phyloP scores from a whole-genome alignment of 2,329 filamentous ascomycete species.

The Arthrobotrys iridis region DNA sequence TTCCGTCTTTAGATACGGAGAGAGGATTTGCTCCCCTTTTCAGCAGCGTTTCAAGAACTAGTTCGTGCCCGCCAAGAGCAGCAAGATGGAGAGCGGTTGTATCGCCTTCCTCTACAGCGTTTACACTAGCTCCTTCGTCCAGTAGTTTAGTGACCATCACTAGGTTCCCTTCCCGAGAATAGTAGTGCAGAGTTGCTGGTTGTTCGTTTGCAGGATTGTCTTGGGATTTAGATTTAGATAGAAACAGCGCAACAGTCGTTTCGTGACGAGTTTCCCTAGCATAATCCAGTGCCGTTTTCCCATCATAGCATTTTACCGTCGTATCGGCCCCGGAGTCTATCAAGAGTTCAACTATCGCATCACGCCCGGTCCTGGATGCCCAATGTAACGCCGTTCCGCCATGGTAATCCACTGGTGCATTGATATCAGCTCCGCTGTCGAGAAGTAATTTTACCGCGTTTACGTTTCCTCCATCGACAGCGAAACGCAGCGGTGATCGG shows the following conservation, averaged over 20 bases:
- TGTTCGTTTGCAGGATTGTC: slow-evolving; percentile 27
- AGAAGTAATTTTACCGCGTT: slow-evolving; percentile 56
- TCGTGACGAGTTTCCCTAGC: slow-evolving; percentile 47
- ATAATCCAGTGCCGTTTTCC: slow-evolving; percentile 46
- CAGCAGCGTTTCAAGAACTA: slow-evolving; percentile 55
- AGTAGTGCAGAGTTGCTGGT: slow-evolving; percentile 56
- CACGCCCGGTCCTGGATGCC: slow-evolving; percentile 23
- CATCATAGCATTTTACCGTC: slow-evolving; percentile 27
- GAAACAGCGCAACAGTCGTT: slow-evolving; percentile 48
- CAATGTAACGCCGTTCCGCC: slow-evolving; percentile 51
- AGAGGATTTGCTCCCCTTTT: slow-evolving; percentile 23
- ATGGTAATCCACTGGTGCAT: slow-evolving; percentile 47
- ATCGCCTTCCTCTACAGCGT: slow-evolving; percentile 35
- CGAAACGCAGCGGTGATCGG: slow-evolving; percentile 34
- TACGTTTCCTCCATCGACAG: slow-evolving; percentile 31
- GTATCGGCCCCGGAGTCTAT: slow-evolving; percentile 8
- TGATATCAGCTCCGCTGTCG: slow-evolving; percentile 39
- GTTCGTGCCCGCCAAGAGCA: slow-evolving; percentile 55
- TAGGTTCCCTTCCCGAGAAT: slow-evolving; percentile 55
- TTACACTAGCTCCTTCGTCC: slow-evolving; percentile 28
- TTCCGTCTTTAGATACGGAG: slow-evolving; percentile 34
- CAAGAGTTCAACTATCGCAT: slow-evolving; percentile 16
- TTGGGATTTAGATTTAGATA: slow-evolving; percentile 39
- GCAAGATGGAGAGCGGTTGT: slow-evolving; percentile 55
- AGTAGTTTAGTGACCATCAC: slow-evolving; percentile 52